Conservation (phyloP, 108 stramenopile genomes). For the Phaeodactylum tricornutum region DNA sequence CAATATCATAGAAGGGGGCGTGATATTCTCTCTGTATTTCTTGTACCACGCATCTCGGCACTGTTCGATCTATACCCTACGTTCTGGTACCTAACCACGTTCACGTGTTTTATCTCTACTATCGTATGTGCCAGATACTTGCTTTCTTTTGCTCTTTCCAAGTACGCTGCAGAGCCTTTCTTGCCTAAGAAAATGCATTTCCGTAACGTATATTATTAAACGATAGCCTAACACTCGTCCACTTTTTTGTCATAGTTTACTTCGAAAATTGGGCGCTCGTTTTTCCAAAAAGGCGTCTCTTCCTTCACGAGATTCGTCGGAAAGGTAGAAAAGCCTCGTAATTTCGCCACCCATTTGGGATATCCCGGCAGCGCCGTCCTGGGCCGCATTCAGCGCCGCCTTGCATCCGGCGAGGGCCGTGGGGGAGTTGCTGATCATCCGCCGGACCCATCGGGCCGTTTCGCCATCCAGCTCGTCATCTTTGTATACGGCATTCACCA, state of each 20-base stretch:
- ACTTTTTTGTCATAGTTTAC: slow-evolving; percentile 16
- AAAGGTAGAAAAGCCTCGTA: slow-evolving; percentile 88
- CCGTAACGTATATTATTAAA: too few species aligned
- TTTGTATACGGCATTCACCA: slow-evolving; percentile 76
- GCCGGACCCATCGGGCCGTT: slow-evolving; percentile 80
- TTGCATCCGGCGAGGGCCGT: slow-evolving; percentile 88
- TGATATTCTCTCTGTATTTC: too few species aligned
- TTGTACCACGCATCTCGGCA: too few species aligned
- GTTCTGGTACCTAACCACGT: too few species aligned
- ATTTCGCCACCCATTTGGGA: slow-evolving; percentile 87
- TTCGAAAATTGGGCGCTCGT: slow-evolving; percentile 72
- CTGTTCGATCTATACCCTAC: too few species aligned
- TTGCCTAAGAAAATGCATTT: too few species aligned
- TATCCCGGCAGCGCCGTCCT: slow-evolving; percentile 90
- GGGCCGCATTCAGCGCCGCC: slow-evolving; percentile 89
- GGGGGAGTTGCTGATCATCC: slow-evolving; percentile 80
- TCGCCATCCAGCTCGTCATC: slow-evolving; percentile 65
- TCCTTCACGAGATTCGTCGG: slow-evolving; percentile 87
- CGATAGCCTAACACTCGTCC: too few species aligned
- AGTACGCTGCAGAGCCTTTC: too few species aligned
- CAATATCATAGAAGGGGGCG: too few species aligned
- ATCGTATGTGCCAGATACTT: too few species aligned
- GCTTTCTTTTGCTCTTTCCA: too few species aligned
- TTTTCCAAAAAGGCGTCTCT: slow-evolving; percentile 84
- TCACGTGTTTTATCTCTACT: too few species aligned